Evolutionary conservation across 2,329 filamentous ascomycete species (phyloP).

Genomic region (Monascus ruber): DNA sequence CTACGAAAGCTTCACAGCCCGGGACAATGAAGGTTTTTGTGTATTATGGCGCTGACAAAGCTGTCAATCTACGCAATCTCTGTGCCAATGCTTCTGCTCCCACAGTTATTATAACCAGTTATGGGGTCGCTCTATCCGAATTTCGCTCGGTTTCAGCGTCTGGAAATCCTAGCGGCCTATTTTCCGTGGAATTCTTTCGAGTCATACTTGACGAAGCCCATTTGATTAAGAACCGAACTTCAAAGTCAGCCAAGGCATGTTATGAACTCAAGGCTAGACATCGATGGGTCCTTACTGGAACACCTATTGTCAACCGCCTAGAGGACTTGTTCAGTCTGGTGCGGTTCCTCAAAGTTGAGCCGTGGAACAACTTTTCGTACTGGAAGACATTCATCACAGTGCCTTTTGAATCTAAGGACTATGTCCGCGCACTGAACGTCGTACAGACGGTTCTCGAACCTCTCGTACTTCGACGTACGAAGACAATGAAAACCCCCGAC

Average conservation of each 20-base stretch:
- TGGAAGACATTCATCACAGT: slow-evolving; percentile 99
- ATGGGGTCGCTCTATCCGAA: slow-evolving; percentile 83
- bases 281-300: slow-evolving; percentile 88
- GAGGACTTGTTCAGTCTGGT: slow-evolving; percentile 93
- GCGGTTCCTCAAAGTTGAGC: slow-evolving; percentile 84
- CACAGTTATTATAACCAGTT: slow-evolving; percentile 88
- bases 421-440: slow-evolving; percentile 84
- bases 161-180: slow-evolving; percentile 63
- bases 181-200: slow-evolving; percentile 88
- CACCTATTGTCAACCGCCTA: slow-evolving; percentile 89
- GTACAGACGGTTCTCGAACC: slow-evolving; percentile 95
- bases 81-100: slow-evolving; percentile 69
- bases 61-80: slow-evolving; percentile 61
- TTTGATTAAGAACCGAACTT: slow-evolving; percentile 78
- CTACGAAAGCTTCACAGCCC: slow-evolving; percentile 74
- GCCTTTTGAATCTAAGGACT: slow-evolving; percentile 91
- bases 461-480: slow-evolving; percentile 86
- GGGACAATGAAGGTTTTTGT: slow-evolving; percentile 75
- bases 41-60: slow-evolving; percentile 86
- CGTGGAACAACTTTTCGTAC: slow-evolving; percentile 98
- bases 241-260: slow-evolving; percentile 90
- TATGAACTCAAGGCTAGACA: slow-evolving; percentile 79
- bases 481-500: slow-evolving; percentile 93
- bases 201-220: slow-evolving; percentile 94
- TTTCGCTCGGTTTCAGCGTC: slow-evolving; percentile 65